Base-by-base conservation (phyloP, 2,329 filamentous ascomycete genomes). In the Nemania sp. region DNA sequence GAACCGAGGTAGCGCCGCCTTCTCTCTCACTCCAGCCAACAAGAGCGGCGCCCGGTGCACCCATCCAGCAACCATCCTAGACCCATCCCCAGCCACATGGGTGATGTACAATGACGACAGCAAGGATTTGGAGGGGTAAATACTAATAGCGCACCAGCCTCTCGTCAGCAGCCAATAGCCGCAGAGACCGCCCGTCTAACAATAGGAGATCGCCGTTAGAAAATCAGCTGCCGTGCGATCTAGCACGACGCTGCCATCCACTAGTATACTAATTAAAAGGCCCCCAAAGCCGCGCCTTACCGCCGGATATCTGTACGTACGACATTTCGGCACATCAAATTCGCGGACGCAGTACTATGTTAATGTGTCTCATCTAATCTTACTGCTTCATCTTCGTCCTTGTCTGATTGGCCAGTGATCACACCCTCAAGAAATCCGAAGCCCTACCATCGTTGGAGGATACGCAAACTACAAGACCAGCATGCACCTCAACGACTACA, bases 1-100 rank as follows among this genome's bases (percentile, higher is more conserved):
- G 63, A 64, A 60, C 66, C 66, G 66, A 68, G 55, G 64, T 63
- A 68, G 62, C 59, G 66, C 66, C 66, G 66, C 56, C 56, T 42
- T 64, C 64, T 64, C 62, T 62, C 45, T 31, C 41, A 53, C 20
- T 41, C 56, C 55, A 56, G 59, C 58, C 57, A 60, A 56, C 54
- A 56, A 56, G 52, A 33, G 7, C 45, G 17, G n/a, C 33, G 23
- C 15, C 30, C 39, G 31, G 15, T n/a, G 48, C 50, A 52, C 41
- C 44, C 52, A 36, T 45, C 51, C 19, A 33, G n/a, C n/a, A n/a
- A n/a, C n/a, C n/a, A n/a, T n/a, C n/a, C n/a, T n/a, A 30, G 31
- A 17, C n/a, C 24, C 48, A 39, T 48, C n/a, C 40, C 22, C 14
- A 40, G 41, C 52, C 55, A 56, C 60, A 62, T 61, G 60, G 59